phyloP scores from a whole-genome alignment of 257 asterid genomes.

The Penstemon newberryi region DNA sequence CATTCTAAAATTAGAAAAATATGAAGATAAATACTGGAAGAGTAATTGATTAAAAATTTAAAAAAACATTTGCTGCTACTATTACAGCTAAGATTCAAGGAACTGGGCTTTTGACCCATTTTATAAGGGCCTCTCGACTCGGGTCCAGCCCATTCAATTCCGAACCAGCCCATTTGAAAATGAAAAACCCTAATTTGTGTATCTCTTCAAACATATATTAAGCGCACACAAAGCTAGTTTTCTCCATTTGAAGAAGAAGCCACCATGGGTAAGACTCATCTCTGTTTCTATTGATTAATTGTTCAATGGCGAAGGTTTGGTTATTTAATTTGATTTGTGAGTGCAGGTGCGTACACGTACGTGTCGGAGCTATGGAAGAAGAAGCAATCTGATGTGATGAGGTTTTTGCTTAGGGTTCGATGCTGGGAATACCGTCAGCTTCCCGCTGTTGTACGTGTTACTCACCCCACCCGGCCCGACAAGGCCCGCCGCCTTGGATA shows the following conservation, averaged over 20 bases:
- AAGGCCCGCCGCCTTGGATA: conserved; percentile 74
- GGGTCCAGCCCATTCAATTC: not conserved
- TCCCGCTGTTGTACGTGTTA: conserved; percentile 63
- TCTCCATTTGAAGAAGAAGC: not conserved
- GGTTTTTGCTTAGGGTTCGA: conserved; percentile 11
- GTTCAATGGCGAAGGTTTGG: no score
- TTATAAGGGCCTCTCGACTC: no score
- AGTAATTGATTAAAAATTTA: no score
- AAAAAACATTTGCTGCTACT: no score
- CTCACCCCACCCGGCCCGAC: conserved; percentile 67
- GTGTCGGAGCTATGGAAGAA: conserved; percentile 16
- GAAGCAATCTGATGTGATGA: conserved; percentile 5
- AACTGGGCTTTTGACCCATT: no score
- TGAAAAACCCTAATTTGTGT: not conserved
- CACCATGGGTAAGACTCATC: not conserved
- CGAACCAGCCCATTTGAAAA: not conserved
- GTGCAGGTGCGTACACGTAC: not conserved
- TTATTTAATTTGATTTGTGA: no score
- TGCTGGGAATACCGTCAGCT: not conserved
- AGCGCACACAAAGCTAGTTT: not conserved
- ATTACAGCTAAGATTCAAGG: no score
- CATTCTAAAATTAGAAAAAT: no score
- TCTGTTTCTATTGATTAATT: no score
- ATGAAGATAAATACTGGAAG: no score
- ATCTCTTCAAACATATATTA: not conserved